These are phyloP conservation scores for Huntiella abstrusa DNA, from an alignment of 2,329 filamentous ascomycete genomes.

Conservation along the genomic window DNA sequence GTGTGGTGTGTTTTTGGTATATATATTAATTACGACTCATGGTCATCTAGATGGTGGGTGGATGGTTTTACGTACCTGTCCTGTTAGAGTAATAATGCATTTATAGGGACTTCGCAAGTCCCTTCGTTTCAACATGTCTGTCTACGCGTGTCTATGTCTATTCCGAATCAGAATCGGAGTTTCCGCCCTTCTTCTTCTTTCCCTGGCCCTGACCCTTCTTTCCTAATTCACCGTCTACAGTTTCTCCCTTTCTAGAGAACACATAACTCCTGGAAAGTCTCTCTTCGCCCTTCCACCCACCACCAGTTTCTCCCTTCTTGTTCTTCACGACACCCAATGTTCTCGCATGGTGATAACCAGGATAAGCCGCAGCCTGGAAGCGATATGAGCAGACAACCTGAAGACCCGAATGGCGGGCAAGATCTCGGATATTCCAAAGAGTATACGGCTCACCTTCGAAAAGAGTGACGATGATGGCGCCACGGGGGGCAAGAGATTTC, in stretches of 20 bases:
- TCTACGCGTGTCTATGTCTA: neutral
- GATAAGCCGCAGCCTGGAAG: constrained; percentile 49
- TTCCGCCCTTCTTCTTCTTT: constrained; percentile 18
- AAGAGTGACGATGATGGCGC: constrained; percentile 59
- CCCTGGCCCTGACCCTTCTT: constrained; percentile 13
- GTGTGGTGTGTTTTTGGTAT: too few species aligned
- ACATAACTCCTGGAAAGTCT: constrained; percentile 37
- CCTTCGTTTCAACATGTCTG: too few species aligned
- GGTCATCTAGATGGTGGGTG: too few species aligned
- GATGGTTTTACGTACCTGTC: too few species aligned
- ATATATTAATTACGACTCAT: too few species aligned
- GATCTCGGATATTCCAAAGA: constrained; percentile 81
- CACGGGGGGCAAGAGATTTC: constrained; percentile 26
- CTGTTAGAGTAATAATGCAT: too few species aligned
- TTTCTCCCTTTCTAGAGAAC: constrained; percentile 40
- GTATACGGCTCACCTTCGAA: constrained; percentile 93
- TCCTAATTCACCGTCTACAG: constrained; percentile 15
- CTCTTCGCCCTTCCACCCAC: constrained; percentile 25
- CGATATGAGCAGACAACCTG: constrained; percentile 50
- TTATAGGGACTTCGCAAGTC: too few species aligned
- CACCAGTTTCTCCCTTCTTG: constrained; percentile 24
- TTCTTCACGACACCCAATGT: constrained; percentile 47
- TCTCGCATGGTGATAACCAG: constrained; percentile 53
- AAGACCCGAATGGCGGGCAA: constrained; percentile 60
- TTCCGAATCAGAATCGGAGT: constrained; percentile 16